phyloP scores from a whole-genome alignment of 768 basidiomycete genomes.

The Rhizopogon salebrosus region DNA sequence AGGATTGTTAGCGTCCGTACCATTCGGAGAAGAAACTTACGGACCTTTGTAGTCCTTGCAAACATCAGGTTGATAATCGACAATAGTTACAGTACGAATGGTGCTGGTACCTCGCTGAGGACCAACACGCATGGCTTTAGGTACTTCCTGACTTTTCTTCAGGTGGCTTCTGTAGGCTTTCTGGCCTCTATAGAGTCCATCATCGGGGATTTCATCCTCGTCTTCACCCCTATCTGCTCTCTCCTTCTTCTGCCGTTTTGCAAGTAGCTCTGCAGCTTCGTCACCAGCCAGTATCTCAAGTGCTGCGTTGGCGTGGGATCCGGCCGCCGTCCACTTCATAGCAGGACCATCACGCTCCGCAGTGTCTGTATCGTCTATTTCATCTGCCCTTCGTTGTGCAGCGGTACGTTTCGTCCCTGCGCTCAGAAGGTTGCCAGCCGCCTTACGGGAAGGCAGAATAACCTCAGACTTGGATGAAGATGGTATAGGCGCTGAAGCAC shows the following conservation, averaged over 20 bases:
- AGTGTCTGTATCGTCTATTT: conserved; percentile 50
- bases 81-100: conserved; percentile 89
- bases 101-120: conserved; percentile 74
- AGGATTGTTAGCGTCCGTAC: conserved; percentile 4
- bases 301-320: conserved; percentile 69
- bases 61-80: conserved; percentile 98
- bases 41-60: conserved; percentile 99
- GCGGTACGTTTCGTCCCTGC: conserved; percentile 68
- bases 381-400: conserved; percentile 42
- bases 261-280: conserved; percentile 71
- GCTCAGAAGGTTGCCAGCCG: conserved; percentile 63
- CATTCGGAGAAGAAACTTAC: conserved; percentile 23
- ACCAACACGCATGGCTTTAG: conserved; percentile 83
- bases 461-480: conserved; percentile 61
- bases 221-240: conserved; percentile 45
- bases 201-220: conserved; percentile 60
- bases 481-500: background rate
- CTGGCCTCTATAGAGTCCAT: conserved; percentile 85
- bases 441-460: conserved; percentile 69
- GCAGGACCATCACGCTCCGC: conserved; percentile 52
- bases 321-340: conserved; percentile 73
- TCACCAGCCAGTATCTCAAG: conserved; percentile 80
- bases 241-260: conserved; percentile 60
- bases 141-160: conserved; percentile 77
- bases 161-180: conserved; percentile 76